Evolutionary conservation across 2,329 filamentous ascomycete species (phyloP).

Genomic region (Talaromyces amestolkiae): DNA sequence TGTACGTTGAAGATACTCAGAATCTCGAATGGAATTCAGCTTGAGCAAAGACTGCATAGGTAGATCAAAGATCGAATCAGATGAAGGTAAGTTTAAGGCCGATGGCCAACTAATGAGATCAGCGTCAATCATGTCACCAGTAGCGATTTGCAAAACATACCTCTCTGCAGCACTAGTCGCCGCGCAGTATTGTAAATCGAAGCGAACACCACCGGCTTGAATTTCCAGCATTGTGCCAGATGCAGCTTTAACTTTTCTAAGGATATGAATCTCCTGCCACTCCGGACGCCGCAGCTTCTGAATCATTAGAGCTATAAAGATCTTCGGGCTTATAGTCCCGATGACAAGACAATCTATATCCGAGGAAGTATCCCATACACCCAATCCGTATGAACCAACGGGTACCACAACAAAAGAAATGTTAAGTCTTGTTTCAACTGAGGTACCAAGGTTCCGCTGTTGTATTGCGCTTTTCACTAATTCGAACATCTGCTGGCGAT

Average conservation of each 20-base stretch:
- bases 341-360: conserved; percentile 67
- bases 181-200: conserved; percentile 67
- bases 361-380: conserved; percentile 59
- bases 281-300: conserved; percentile 54
- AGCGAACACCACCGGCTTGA: conserved; percentile 55
- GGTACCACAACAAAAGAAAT: conserved; percentile 54
- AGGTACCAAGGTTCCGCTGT: conserved; percentile 26
- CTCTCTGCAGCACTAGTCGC: conserved; percentile 55
- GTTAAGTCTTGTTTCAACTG: conserved; percentile 21
- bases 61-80: conserved; percentile 56
- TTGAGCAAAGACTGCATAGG: conserved; percentile 58
- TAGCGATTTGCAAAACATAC: conserved; percentile 26
- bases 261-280: conserved; percentile 47
- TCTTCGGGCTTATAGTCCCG: conserved; percentile 58
- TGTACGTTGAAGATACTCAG: conserved; percentile 59
- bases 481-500: conserved; percentile 13
- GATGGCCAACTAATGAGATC: conserved; percentile 33
- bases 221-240: conserved; percentile 65
- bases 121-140: neutral
- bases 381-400: conserved; percentile 65
- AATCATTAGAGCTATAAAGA: conserved; percentile 60
- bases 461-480: conserved; percentile 5
- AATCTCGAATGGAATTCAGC: conserved; percentile 63
- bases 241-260: conserved; percentile 58
- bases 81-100: conserved; percentile 44